Base-by-base conservation (phyloP, 352 stramenopile species). In the Paralagenidium karlingii region DNA sequence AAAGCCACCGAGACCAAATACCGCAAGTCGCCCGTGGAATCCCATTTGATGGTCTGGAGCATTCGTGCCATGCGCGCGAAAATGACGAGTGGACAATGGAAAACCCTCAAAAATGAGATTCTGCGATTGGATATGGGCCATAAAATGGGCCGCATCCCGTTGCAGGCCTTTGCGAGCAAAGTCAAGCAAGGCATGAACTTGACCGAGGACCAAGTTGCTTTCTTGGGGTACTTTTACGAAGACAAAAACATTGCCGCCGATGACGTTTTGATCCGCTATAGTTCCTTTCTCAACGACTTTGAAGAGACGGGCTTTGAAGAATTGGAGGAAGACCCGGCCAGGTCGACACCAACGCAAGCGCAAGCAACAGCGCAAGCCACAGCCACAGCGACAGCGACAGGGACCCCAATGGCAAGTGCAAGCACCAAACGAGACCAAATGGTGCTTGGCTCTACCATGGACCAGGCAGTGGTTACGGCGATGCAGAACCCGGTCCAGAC, bases 181-280 rank as follows among this genome's bases (percentile, higher is more conserved):
- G 50, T 83, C 27, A 71, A 66, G 37, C 49, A 55, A 2, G 50
- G 50, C 1, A 47, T 83, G 33, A 46, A 48, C 12, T 46, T 86
- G n/a, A 69, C 52, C 8, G 68, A 80, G 15, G 67, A 77, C 16
- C 73, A 86, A 44, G 57, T 55, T 1, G 66, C 73, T 3, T 86
- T 86, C 52, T 51, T 86, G 9, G 69, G 64, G 21, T 76, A 79
- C 39, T 86, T 86, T 38, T 86, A 86, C 50, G 73, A 83, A 39
- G 73, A 86, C 49, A 68, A 64, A 30, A 76, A 65, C 28, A 34
- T 81, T 22, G 57, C 67, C 33, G 55, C 57, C 5, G 68, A 83
- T 32, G 43, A 71, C 2, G 56, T 79, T 22, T 54, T 74, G 26
- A 79, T 86, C 24, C 68, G 73, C 18, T 86, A 82, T 46, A 55